A percentile compares a stretch with the other conserved stretches of the same genome.
phyloP scores from a whole-genome alignment of 164 flowering plant genomes.

The Berberis vulgaris region DNA sequence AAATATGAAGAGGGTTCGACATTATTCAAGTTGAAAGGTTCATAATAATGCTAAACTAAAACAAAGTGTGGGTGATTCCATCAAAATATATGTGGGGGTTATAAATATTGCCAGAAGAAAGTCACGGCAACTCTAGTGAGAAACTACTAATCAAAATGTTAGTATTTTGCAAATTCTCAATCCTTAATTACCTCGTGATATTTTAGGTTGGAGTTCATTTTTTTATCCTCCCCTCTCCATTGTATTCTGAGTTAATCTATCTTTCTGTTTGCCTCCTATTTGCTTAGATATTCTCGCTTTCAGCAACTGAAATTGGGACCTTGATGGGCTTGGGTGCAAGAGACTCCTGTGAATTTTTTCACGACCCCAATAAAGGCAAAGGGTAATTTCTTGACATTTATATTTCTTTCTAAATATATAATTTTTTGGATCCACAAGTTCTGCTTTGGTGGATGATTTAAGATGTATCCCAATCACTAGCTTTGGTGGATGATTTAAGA shows the following conservation, averaged over 20 bases:
- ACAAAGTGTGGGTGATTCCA: too few relatives aligned
- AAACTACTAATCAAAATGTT: too few relatives aligned
- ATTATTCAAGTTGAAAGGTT: too few relatives aligned
- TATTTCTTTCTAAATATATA: neutral
- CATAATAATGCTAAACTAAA: too few relatives aligned
- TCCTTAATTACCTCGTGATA: too few relatives aligned
- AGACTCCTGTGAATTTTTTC: slow-evolving; percentile 87
- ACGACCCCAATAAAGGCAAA: slow-evolving; percentile 83
- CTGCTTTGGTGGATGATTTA: neutral
- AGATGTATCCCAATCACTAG: neutral
- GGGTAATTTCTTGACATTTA: slow-evolving; percentile 35
- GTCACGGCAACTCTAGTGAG: too few relatives aligned
- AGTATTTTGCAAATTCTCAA: too few relatives aligned
- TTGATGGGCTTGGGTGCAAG: slow-evolving; percentile 68
- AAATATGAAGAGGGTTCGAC: too few relatives aligned
- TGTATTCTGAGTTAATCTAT: neutral
- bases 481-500: neutral
- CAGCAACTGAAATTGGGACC: slow-evolving; percentile 75
- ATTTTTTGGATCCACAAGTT: neutral
- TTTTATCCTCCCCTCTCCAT: neutral
- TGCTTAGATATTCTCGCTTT: slow-evolving; percentile 75
- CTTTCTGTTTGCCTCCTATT: neutral
- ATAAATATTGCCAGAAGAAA: too few relatives aligned
- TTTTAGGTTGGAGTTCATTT: too few relatives aligned
- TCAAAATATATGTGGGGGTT: too few relatives aligned